Evolutionary conservation across 1,139 yeast genomes (phyloP), one percentile per base, ranked within the genome.

Genomic region (Debaryomycetaceae sp.): DNA sequence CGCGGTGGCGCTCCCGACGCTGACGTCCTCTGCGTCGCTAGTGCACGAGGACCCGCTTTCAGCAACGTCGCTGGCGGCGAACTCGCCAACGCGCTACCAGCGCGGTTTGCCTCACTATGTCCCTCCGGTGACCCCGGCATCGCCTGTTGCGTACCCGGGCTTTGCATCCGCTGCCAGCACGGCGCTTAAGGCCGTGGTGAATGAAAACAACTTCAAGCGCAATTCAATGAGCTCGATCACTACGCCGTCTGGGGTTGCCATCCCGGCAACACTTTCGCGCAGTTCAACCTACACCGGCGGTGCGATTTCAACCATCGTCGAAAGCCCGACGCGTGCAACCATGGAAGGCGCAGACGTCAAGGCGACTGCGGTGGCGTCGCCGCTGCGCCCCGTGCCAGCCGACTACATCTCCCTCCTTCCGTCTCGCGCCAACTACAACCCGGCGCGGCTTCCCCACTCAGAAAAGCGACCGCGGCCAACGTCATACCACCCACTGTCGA

Each of bases 391-490:
- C 34, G 11, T 30, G 28, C 30, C 37, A 18, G 31, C 30, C 27
- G 23, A 10, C 11, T 27, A 28, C 25, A 31, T 28, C 17, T 30
- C 27, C 8, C 34, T 32, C 14, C 26, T 31, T 10, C 32, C 37
- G 10, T 7, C 25, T 4, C 23, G 25, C 15, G 34, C 27, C 3
- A 27, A 27, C 23, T 29, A 38, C 12, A 33, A 27, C 13, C 34
- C 48, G 12, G 22, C 47, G 9, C 58, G 60, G 44, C 53, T 65
- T 34, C 71, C 71, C 14, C 68, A 58, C 34, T 53, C 67, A 9
- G 58, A 57, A 30, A 71, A 75, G 51, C 79, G 73, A 46, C 88
- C 85, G 33, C 71, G 93, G 52, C 91, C 93, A 28, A 82, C 89
- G 0, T 81, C 89, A 6, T 83, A 80, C 48, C 89, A 83, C 48